Percentiles rank a stretch among this genome's conserved stretches.
These are phyloP conservation scores for Podospora anserina DNA, from an alignment of 495 filamentous ascomycete species.

Conservation along the genomic window DNA sequence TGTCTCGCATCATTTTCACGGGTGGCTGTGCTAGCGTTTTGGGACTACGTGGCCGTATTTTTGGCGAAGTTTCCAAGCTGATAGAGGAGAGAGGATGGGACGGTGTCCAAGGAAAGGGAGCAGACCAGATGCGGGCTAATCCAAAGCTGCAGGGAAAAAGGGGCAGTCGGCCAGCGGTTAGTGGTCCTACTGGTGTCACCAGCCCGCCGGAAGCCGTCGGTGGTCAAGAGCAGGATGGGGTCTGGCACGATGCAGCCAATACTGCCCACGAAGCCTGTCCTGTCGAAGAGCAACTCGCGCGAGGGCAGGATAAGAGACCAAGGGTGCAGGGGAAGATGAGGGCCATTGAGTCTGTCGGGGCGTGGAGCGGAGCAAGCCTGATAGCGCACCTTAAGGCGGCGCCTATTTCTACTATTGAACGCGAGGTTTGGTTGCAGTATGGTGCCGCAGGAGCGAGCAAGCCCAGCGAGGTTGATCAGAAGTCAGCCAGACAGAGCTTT, in stretches of 20 bases:
- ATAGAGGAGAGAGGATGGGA: constrained; percentile 74
- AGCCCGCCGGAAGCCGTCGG: constrained; percentile 3
- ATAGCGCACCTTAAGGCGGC: constrained; percentile 73
- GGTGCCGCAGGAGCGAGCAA: constrained; percentile 68
- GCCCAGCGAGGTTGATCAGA: constrained; percentile 56
- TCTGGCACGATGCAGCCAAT: constrained; percentile 44
- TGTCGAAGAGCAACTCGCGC: constrained; percentile 60
- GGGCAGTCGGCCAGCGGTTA: constrained; percentile 32
- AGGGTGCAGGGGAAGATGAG: constrained; percentile 59
- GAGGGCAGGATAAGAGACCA: constrained; percentile 47
- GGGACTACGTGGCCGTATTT: constrained; percentile 74
- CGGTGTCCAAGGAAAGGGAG: constrained; percentile 59
- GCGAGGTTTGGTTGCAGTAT: constrained; percentile 76
- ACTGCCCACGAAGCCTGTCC: constrained; percentile 55
- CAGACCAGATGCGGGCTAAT: constrained; percentile 54
- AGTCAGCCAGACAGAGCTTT: constrained; percentile 56
- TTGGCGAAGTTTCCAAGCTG: constrained; percentile 66
- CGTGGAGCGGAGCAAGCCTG: constrained; percentile 87
- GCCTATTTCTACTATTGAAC: constrained; percentile 77
- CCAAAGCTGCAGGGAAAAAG: constrained; percentile 47
- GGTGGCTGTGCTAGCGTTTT: constrained; percentile 78
- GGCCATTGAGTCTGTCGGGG: constrained; percentile 76
- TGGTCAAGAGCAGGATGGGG: constrained; percentile 27
- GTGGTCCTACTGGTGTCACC: constrained; percentile 21
- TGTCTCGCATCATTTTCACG: constrained; percentile 85